phyloP scores from a whole-genome alignment of 106 monocot genomes.

The Platanthera guangdongensis region DNA sequence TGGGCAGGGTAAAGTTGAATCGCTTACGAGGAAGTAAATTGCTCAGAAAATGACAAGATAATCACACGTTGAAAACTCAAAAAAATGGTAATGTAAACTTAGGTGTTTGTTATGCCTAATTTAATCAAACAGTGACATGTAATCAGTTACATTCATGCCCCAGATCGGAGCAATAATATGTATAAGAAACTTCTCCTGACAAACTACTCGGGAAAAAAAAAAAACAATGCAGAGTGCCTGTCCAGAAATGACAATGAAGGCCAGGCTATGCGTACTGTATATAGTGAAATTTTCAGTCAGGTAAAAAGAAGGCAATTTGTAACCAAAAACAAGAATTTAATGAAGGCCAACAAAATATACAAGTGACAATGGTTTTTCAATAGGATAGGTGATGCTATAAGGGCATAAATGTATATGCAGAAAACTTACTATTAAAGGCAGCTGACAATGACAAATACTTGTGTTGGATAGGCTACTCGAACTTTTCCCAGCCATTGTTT shows the following conservation, averaged over 20 bases:
- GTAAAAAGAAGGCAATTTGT: not conserved
- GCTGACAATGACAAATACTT: not conserved
- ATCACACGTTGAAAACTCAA: no score
- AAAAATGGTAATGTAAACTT: no score
- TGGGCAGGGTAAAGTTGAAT: no score
- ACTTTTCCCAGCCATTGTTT: constrained; percentile 63
- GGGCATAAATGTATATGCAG: not conserved
- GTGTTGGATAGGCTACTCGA: constrained; percentile 26
- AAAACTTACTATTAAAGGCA: not conserved
- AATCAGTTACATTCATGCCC: no score
- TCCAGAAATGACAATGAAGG: not conserved
- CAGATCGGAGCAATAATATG: no score
- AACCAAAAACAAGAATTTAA: not conserved
- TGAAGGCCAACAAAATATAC: not conserved
- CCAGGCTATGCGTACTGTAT: not conserved
- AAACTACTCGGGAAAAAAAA: no score
- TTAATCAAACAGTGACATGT: no score
- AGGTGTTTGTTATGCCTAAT: no score
- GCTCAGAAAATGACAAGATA: no score
- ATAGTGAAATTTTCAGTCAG: not conserved
- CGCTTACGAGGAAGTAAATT: no score
- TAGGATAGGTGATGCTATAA: not conserved
- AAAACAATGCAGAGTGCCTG: no score
- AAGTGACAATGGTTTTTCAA: not conserved
- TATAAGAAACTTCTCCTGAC: no score